Evolutionary conservation across 495 filamentous ascomycete genomes (phyloP).

Genomic region (Daldinia concentrica): DNA sequence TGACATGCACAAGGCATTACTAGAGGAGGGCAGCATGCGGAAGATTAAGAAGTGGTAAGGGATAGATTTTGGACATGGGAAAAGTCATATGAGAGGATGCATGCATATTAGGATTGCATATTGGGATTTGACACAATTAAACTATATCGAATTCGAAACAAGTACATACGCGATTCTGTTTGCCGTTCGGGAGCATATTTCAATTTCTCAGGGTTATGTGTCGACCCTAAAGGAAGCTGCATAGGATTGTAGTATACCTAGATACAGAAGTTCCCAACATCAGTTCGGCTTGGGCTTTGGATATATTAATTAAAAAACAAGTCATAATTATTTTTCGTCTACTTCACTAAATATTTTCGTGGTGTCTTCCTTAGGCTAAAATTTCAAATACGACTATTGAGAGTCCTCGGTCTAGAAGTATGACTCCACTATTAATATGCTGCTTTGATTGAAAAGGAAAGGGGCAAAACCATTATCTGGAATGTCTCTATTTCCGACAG

Average conservation of each 20-base stretch:
- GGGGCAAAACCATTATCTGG: too few relatives aligned
- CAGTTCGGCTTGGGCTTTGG: background rate
- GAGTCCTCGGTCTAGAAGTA: too few relatives aligned
- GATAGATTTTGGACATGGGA: background rate
- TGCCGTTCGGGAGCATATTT: background rate
- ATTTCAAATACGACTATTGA: too few relatives aligned
- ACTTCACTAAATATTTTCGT: too few relatives aligned
- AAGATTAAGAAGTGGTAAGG: constrained; percentile 64
- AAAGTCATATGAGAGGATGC: background rate
- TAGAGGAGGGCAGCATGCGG: constrained; percentile 86
- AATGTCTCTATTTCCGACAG: too few relatives aligned
- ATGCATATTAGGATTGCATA: constrained; percentile 1
- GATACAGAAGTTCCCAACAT: background rate
- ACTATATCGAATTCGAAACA: background rate
- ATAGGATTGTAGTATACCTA: background rate
- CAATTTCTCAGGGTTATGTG: background rate
- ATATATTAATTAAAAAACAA: background rate
- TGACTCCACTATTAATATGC: too few relatives aligned
- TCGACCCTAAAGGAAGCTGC: background rate
- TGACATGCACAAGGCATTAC: constrained; percentile 87
- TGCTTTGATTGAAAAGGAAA: too few relatives aligned
- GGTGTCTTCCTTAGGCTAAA: too few relatives aligned
- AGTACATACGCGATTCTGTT: background rate
- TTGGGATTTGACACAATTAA: background rate
- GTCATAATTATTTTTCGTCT: background rate